Evolutionary conservation across 176 grass and related monocot species (phyloP).

Genomic region (Carex scoparia): DNA sequence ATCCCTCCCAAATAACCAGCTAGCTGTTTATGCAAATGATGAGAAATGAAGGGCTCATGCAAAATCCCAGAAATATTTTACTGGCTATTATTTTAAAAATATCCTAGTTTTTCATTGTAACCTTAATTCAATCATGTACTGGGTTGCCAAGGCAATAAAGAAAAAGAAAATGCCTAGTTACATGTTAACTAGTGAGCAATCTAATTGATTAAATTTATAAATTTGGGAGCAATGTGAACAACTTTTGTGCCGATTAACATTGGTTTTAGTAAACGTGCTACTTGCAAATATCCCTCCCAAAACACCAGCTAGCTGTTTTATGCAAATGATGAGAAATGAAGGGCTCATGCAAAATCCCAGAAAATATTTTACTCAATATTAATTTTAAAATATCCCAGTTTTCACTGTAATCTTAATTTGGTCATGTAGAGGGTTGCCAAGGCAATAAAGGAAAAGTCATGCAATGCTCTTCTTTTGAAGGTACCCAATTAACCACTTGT

Average conservation of each 20-base stretch:
- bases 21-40: not conserved
- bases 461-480: slow-evolving; percentile 93
- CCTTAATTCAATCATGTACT: slow-evolving; percentile 30
- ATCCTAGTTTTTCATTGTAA: not conserved
- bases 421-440: slow-evolving; percentile 68
- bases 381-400: not conserved
- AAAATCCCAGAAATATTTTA: slow-evolving; percentile 1
- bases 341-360: not conserved
- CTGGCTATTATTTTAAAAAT: not conserved
- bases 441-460: slow-evolving; percentile 85
- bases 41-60: not conserved
- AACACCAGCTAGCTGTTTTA: not conserved
- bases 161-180: slow-evolving; percentile 13
- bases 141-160: slow-evolving; percentile 79
- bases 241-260: not conserved
- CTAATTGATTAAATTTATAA: not conserved
- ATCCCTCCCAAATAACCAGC: not conserved
- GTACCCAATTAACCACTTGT: slow-evolving; percentile 26
- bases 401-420: not conserved
- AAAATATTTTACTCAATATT: not conserved
- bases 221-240: not conserved
- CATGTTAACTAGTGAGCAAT: not conserved
- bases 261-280: not conserved
- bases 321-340: not conserved
- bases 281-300: not conserved